Evolutionary conservation across 129 eudicot genomes (phyloP).

Genomic region (Flaveria sonorensis): DNA sequence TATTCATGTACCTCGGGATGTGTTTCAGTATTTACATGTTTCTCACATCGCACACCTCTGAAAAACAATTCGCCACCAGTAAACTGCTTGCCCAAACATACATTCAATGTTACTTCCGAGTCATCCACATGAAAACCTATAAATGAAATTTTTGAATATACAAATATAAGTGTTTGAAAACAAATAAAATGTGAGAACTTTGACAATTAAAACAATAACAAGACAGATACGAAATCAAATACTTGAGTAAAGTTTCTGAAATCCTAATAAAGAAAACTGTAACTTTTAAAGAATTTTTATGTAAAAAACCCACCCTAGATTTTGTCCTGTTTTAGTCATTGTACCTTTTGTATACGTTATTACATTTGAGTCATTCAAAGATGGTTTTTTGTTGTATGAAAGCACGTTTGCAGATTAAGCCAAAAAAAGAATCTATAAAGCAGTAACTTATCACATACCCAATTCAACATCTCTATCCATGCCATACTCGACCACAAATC

Average conservation of each 20-base stretch:
- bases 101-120: slow-evolving; percentile 87
- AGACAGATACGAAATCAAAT: not conserved
- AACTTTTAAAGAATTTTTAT: not conserved
- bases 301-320: not conserved
- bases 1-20: slow-evolving; percentile 62
- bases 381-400: not conserved
- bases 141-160: not conserved
- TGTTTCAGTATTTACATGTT: slow-evolving; percentile 80
- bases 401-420: not conserved
- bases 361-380: not conserved
- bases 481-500: slow-evolving; percentile 97
- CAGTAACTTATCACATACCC: slow-evolving; percentile 49
- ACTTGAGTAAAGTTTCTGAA: not conserved
- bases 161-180: slow-evolving; percentile 1
- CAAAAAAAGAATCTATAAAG: not conserved
- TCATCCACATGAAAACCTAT: slow-evolving; percentile 96
- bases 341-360: not conserved
- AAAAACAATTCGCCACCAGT: slow-evolving; percentile 91
- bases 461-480: slow-evolving; percentile 81
- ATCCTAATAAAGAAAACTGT: not conserved
- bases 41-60: slow-evolving; percentile 90
- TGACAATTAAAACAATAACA: slow-evolving; percentile 15
- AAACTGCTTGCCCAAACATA: slow-evolving; percentile 84
- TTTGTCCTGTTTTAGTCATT: not conserved
- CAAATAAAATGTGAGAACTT: not conserved